Percentiles rank a stretch among this genome's conserved stretches.
Conservation (phyloP, 176 grass and related monocot genomes). For the Oryza glaberrima region DNA sequence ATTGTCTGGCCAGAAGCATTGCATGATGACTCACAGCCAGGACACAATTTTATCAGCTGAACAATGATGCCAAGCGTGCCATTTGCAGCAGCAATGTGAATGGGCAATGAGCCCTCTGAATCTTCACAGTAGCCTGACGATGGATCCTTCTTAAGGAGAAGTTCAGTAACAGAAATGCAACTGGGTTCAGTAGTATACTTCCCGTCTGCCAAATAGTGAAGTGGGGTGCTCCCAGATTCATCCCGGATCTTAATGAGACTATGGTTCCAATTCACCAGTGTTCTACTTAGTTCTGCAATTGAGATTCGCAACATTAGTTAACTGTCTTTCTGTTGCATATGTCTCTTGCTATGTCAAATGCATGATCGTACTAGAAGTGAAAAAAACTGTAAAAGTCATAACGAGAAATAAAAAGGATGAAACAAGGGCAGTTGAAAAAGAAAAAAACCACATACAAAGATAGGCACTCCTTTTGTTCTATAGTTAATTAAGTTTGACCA, state of each 20-base stretch:
- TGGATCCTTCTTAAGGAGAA: neutral
- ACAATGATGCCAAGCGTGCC: neutral
- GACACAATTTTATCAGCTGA: neutral
- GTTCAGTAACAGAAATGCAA: neutral
- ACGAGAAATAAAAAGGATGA: no score
- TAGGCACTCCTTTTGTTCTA: no score
- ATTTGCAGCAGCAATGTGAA: neutral
- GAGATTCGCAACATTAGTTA: neutral
- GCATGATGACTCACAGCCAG: neutral
- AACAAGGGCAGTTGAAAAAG: no score
- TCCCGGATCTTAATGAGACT: neutral
- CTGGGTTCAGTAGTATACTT: no score
- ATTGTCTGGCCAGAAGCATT: neutral
- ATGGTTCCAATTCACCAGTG: neutral
- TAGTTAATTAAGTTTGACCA: no score
- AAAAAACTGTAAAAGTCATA: neutral
- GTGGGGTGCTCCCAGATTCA: neutral
- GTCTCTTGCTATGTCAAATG: neutral
- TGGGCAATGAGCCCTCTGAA: neutral
- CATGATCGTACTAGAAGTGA: neutral
- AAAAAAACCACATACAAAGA: no score
- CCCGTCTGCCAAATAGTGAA: constrained; percentile 4
- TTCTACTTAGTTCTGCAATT: neutral
- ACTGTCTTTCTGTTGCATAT: neutral
- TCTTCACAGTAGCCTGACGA: neutral